A percentile compares a stretch with the other conserved stretches of the same genome.
Evolutionary conservation across 306 rosid genomes (phyloP).

Genomic region (Quercus engelmannii): DNA sequence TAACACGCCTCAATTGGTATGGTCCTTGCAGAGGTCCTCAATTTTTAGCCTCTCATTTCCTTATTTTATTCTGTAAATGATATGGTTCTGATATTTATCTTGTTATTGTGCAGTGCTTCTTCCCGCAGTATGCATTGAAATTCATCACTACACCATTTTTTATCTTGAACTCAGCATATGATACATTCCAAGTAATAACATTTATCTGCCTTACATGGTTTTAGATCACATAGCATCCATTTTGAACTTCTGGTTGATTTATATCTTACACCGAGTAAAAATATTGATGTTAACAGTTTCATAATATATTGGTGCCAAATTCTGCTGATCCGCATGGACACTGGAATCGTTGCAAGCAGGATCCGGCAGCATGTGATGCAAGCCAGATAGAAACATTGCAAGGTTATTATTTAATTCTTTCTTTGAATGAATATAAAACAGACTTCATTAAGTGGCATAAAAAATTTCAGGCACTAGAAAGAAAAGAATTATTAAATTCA

Average conservation of each 20-base stretch:
- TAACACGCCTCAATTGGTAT: slow-evolving; percentile 60
- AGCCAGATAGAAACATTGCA: slow-evolving; percentile 57
- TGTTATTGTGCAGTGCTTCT: slow-evolving; percentile 62
- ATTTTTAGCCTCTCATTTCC: neutral
- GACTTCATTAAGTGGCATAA: neutral
- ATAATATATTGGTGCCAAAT: slow-evolving; percentile 73
- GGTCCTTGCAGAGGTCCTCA: slow-evolving; percentile 15
- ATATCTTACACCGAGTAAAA: slow-evolving; percentile 6
- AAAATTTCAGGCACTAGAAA: neutral
- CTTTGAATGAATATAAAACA: neutral
- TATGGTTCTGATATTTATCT: slow-evolving; percentile 16
- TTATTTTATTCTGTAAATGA: neutral
- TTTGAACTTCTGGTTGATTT: neutral
- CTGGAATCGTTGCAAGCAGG: slow-evolving; percentile 75
- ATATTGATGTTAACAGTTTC: slow-evolving; percentile 48
- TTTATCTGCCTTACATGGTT: neutral
- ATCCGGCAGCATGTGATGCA: slow-evolving; percentile 60
- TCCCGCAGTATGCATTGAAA: slow-evolving; percentile 61
- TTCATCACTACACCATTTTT: slow-evolving; percentile 62
- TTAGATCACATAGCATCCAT: slow-evolving; percentile 2
- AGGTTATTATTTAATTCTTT: slow-evolving; percentile 39
- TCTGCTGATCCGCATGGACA: slow-evolving; percentile 70
- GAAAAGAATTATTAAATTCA: neutral
- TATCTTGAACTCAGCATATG: slow-evolving; percentile 75
- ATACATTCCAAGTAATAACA: slow-evolving; percentile 57